Evolutionary conservation across 176 grass and related monocot genomes (phyloP).

Genomic region (Avena atlantica): DNA sequence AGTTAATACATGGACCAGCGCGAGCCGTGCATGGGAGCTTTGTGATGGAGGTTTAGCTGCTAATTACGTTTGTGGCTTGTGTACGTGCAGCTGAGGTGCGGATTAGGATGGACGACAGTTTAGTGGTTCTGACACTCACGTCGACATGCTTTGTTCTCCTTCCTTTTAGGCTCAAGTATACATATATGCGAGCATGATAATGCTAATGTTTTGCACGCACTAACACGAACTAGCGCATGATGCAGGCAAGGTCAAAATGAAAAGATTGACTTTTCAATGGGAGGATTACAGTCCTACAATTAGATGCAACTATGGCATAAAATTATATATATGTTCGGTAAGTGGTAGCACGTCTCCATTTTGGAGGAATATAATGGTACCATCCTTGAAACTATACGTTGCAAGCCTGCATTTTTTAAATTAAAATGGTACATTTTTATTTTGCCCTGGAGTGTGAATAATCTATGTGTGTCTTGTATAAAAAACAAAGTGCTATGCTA

Average conservation of each 20-base stretch:
- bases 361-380: not conserved
- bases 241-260: constrained; percentile 1
- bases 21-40: constrained; percentile 40
- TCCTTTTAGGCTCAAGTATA: constrained; percentile 10
- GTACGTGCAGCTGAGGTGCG: constrained; percentile 39
- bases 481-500: too few species aligned
- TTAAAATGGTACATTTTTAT: too few species aligned
- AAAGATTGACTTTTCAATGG: not conserved
- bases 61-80: constrained; percentile 37
- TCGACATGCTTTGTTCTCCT: constrained; percentile 30
- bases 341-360: not conserved
- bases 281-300: constrained; percentile 15
- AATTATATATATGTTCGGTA: not conserved
- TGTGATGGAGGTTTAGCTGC: constrained; percentile 45
- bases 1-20: constrained; percentile 30
- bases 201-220: constrained; percentile 49
- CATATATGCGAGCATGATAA: constrained; percentile 27
- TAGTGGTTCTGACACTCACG: constrained; percentile 58
- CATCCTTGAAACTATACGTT: not conserved
- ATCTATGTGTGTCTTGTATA: too few species aligned
- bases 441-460: too few species aligned
- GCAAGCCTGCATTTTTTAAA: too few species aligned
- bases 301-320: not conserved
- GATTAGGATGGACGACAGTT: constrained; percentile 52
- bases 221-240: constrained; percentile 29